These are phyloP conservation scores for Talaromyces sp. DNA, from an alignment of 2,329 filamentous ascomycete genomes.

Conservation along the genomic window DNA sequence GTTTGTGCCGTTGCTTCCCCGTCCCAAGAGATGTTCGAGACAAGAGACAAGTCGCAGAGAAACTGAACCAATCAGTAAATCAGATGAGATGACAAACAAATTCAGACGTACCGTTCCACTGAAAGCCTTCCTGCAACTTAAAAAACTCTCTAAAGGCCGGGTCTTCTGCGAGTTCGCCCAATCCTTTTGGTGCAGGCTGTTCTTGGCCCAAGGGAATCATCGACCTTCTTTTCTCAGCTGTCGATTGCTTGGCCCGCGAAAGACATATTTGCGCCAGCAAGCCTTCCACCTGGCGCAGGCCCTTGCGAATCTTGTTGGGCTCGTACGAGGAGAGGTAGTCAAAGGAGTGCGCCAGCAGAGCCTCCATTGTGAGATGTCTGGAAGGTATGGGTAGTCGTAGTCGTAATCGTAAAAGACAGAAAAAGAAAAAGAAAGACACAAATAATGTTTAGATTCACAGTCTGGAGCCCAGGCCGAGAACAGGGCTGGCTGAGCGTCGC, in stretches of 20 bases:
- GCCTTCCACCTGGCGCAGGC: slow-evolving; percentile 87
- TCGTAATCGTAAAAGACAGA: neutral
- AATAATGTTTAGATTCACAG: neutral
- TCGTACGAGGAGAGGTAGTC: slow-evolving; percentile 95
- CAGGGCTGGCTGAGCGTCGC: neutral
- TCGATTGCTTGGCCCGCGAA: slow-evolving; percentile 43
- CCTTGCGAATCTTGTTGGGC: slow-evolving; percentile 83
- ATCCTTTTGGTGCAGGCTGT: slow-evolving; percentile 52
- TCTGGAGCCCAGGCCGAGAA: neutral
- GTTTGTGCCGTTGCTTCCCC: slow-evolving; percentile 74
- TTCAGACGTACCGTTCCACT: slow-evolving; percentile 69
- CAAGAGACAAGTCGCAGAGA: slow-evolving; percentile 78
- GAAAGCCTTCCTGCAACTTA: slow-evolving; percentile 91
- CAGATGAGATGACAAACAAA: neutral
- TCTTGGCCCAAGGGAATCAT: slow-evolving; percentile 34
- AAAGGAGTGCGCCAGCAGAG: slow-evolving; percentile 85
- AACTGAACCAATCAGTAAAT: slow-evolving; percentile 44
- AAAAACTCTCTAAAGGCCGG: slow-evolving; percentile 94
- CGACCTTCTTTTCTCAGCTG: slow-evolving; percentile 39
- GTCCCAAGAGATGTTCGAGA: slow-evolving; percentile 78
- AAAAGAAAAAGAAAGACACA: neutral
- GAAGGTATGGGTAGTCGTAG: slow-evolving; percentile 8
- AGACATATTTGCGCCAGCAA: slow-evolving; percentile 93
- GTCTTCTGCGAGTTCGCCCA: slow-evolving; percentile 69
- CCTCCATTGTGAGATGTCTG: slow-evolving; percentile 62